Evolutionary conservation across 1,284 basidiomycete species (phyloP), one percentile per base, ranked within the genome.

Genomic region (Nidula niveotomentosa): DNA sequence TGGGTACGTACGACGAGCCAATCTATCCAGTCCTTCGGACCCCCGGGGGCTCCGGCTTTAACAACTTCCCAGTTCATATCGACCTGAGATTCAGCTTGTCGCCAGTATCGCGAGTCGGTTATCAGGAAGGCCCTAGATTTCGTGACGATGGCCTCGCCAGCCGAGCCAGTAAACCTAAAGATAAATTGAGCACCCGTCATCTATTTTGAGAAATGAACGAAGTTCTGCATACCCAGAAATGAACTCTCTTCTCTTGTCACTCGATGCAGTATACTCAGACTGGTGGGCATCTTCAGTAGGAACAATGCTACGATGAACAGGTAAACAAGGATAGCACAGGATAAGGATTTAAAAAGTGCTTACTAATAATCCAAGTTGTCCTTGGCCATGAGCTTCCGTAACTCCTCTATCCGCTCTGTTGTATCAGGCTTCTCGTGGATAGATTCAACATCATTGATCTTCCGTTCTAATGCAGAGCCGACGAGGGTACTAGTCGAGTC

Each of bases 91-190:
- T 79, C 79, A 6, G 94, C 94, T 72, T 95, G 93, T 1, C 89
- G 68, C 88, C 93, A 96, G 69, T 97, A 97, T 33, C 94, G 82
- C 30, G 93, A 92, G 70, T 98, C 94, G 17, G 88, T 90, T 60
- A 96, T 81, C 33, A 97, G 78, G 61, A 90, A 89, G 3, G 88
- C 87, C 2, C 77, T 73, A 1, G 78, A 78, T 61, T 76, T 76
- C 0, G 90, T 87, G 18, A 96, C 74, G 45, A 98, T 78, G 5
- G 91, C 94, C 50, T 86, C 82, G 6, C 94, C 95, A 3, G 90
- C 88, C n/a, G 88, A 87, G 10, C 95, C 95, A 15, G 85, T 84
- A 69, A 97, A 97, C 15, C 91, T 93, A 53, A 55, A 43, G 18
- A 53, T 51, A 8, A 58, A 56, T 56, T 36, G 59, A 51, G 9